These are phyloP conservation scores for Leucocoprinus birnbaumii DNA, from an alignment of 768 basidiomycete species.

Conservation along the genomic window DNA sequence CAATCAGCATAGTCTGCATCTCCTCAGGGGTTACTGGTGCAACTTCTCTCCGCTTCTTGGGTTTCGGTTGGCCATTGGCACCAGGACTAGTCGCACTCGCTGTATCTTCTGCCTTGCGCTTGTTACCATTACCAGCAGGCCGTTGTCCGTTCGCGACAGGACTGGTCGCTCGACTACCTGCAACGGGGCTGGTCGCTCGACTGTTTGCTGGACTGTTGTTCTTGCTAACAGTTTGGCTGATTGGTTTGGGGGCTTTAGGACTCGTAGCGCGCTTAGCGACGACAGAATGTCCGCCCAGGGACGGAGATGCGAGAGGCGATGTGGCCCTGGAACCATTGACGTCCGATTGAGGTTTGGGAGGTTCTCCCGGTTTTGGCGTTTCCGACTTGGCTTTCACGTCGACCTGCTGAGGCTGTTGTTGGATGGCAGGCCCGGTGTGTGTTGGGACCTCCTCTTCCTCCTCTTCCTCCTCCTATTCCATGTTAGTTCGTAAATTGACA, in stretches of 20 bases:
- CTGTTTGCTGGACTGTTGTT: constrained; percentile 43
- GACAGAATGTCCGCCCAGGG: constrained; percentile 71
- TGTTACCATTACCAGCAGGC: constrained; percentile 25
- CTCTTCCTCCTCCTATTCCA: constrained; percentile 65
- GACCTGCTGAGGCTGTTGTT: constrained; percentile 44
- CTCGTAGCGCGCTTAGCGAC: constrained; percentile 86
- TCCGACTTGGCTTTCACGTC: constrained; percentile 41
- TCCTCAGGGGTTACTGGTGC: constrained; percentile 44
- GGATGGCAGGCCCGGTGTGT: constrained; percentile 39
- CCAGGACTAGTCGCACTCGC: constrained; percentile 15
- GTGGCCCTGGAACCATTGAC: constrained; percentile 48
- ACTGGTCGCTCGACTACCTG: constrained; percentile 41
- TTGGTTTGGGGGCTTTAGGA: constrained; percentile 30
- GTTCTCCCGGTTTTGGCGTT: constrained; percentile 34
- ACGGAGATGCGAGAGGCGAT: constrained; percentile 53
- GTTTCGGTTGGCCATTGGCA: constrained; percentile 24
- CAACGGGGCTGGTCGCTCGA: constrained; percentile 49
- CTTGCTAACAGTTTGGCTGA: constrained; percentile 49
- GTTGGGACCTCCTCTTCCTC: constrained; percentile 61
- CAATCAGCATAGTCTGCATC: constrained; percentile 65
- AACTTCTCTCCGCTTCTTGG: constrained; percentile 43
- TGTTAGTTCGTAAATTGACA: neutral
- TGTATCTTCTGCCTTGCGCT: constrained; percentile 47
- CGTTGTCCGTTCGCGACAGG: constrained; percentile 33
- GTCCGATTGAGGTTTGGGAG: constrained; percentile 25